A percentile compares a stretch with the other conserved stretches of the same genome.
phyloP scores from a whole-genome alignment of 192 early-diverging fungal species.

The Gamsiella multidivaricata region DNA sequence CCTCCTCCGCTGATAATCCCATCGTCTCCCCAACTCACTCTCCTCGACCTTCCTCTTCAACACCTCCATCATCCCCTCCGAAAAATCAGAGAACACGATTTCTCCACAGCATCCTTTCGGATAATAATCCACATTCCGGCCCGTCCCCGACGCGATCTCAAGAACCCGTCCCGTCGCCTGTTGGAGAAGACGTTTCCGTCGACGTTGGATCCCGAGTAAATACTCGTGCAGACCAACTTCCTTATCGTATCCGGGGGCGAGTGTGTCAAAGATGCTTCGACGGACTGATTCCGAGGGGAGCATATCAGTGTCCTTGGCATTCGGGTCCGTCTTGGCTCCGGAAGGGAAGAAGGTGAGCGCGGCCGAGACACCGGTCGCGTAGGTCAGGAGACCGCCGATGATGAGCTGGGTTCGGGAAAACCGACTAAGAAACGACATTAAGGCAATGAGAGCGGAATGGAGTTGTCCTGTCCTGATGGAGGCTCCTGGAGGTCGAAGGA shows the following conservation, averaged over 20 bases:
- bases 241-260: constrained; percentile 39
- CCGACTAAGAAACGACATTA: constrained; percentile 50
- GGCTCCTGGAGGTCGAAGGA: too few species aligned
- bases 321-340: neutral
- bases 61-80: constrained; percentile 51
- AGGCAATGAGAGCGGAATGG: too few species aligned
- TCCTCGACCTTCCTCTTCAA: constrained; percentile 29
- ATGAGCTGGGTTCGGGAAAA: constrained; percentile 44
- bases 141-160: constrained; percentile 49
- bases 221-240: constrained; percentile 45
- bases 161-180: constrained; percentile 33
- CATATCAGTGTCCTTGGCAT: neutral
- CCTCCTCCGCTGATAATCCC: constrained; percentile 42
- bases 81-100: constrained; percentile 53
- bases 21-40: constrained; percentile 47
- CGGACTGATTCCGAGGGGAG: constrained; percentile 36
- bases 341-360: constrained; percentile 46
- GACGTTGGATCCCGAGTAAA: constrained; percentile 44
- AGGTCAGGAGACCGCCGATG: constrained; percentile 38
- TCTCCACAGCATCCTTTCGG: constrained; percentile 39
- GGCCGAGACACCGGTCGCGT: constrained; percentile 40
- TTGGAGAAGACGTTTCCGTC: constrained; percentile 37
- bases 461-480: too few species aligned
- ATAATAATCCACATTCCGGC: constrained; percentile 49
- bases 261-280: constrained; percentile 31